phyloP scores from a whole-genome alignment of 495 filamentous ascomycete species.

The Collariella sp. region DNA sequence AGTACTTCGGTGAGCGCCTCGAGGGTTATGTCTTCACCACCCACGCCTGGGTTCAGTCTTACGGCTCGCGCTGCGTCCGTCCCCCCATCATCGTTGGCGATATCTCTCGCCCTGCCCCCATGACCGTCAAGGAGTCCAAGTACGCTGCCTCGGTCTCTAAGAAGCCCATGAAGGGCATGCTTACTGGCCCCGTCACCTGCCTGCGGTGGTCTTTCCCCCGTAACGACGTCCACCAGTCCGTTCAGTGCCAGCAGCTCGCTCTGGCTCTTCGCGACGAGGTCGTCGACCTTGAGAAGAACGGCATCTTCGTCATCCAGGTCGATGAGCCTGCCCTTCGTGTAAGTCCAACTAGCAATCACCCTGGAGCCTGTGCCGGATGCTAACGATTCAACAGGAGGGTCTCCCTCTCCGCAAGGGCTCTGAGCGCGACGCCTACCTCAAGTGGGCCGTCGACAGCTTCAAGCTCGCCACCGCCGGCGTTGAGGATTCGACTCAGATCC shows the following conservation, averaged over 20 bases:
- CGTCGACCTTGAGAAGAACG: conserved; percentile 90
- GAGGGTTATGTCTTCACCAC: conserved; percentile 98
- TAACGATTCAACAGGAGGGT: conserved; percentile 52
- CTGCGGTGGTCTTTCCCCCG: conserved; percentile 99
- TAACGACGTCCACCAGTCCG: conserved; percentile 96
- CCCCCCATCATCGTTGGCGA: conserved; percentile 98
- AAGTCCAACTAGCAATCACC: background rate
- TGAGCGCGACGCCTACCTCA: conserved; percentile 89
- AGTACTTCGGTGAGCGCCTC: conserved; percentile 97
- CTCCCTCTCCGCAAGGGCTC: conserved; percentile 84
- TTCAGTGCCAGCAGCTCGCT: conserved; percentile 97
- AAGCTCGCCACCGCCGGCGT: conserved; percentile 87
- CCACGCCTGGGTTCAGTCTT: conserved; percentile 96
- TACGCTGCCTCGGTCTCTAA: conserved; percentile 91
- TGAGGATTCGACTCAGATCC: conserved; percentile 90
- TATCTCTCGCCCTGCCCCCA: conserved; percentile 87
- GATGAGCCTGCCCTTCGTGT: conserved; percentile 93
- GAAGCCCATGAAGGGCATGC: conserved; percentile 99
- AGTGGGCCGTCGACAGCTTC: conserved; percentile 97
- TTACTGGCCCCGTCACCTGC: conserved; percentile 97
- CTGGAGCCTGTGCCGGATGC: background rate
- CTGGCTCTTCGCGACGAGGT: conserved; percentile 98
- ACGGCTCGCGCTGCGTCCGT: conserved; percentile 95
- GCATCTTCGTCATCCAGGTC: conserved; percentile 95
- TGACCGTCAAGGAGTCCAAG: conserved; percentile 99